Percentiles rank a stretch among this genome's conserved stretches.
Evolutionary conservation across 1,284 basidiomycete genomes (phyloP).

Genomic region (Heterobasidion annosum): DNA sequence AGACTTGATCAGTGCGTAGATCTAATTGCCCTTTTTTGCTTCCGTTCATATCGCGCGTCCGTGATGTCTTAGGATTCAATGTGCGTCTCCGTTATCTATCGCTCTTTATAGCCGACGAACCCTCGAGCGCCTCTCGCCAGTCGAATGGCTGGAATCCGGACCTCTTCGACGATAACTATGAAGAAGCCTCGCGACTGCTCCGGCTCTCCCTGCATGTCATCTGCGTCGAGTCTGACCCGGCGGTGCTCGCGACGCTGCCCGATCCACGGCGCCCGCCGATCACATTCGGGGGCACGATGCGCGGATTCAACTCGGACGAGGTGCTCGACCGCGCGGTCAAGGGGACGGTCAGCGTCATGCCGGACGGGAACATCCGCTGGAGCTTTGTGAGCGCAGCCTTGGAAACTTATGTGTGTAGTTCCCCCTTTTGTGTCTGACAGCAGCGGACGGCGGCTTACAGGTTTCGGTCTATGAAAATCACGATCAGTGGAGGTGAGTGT

Average conservation of each 20-base stretch:
- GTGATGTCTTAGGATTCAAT: conserved; percentile 42
- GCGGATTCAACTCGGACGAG: conserved; percentile 19
- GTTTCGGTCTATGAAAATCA: conserved; percentile 37
- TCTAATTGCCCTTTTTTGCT: neutral
- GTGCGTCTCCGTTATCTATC: conserved; percentile 23
- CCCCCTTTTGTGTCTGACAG: neutral
- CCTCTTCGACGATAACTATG: conserved; percentile 52
- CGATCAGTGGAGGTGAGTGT: conserved; percentile 46
- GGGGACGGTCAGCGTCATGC: conserved; percentile 46
- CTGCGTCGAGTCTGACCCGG: conserved; percentile 14
- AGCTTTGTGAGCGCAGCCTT: conserved; percentile 38
- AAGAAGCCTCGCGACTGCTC: conserved; percentile 55
- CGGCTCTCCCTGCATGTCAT: conserved; percentile 46
- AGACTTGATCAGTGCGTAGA: conserved; percentile 44
- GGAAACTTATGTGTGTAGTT: neutral
- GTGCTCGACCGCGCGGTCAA: conserved; percentile 30
- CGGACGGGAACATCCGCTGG: conserved; percentile 50
- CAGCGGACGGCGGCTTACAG: conserved; percentile 20
- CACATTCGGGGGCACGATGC: conserved; percentile 34
- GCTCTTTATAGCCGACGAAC: neutral
- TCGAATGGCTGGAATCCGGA: conserved; percentile 13
- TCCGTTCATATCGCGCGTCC: conserved; percentile 3
- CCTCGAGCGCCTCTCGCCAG: neutral
- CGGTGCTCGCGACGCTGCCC: conserved; percentile 6
- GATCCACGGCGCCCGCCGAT: conserved; percentile 23